These are phyloP conservation scores for Coemansia guatemalensis DNA, from an alignment of 192 early-diverging fungal species.

Conservation along the genomic window DNA sequence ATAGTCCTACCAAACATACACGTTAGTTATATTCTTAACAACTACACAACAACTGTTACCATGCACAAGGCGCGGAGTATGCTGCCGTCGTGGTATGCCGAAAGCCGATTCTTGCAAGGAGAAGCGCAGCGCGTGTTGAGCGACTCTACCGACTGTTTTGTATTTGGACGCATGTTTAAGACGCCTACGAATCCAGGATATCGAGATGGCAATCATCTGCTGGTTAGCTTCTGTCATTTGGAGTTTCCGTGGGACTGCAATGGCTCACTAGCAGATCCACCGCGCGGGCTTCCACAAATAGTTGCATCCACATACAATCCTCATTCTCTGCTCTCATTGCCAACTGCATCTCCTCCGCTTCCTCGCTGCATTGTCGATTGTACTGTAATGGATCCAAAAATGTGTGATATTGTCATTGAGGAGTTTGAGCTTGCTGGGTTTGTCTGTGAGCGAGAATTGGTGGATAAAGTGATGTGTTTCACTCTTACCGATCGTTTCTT, in stretches of 20 bases:
- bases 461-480: conserved; percentile 20
- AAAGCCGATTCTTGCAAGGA: conserved; percentile 24
- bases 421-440: conserved; percentile 16
- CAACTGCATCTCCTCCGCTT: neutral
- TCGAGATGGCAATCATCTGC: conserved; percentile 31
- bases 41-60: no score
- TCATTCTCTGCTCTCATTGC: no score
- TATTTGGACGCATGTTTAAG: conserved; percentile 29
- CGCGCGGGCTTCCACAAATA: conserved; percentile 17
- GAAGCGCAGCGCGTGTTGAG: conserved; percentile 9
- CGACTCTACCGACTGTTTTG: conserved; percentile 22
- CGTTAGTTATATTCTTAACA: no score
- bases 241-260: conserved; percentile 40
- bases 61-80: conserved; percentile 13
- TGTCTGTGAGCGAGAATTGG: conserved; percentile 10
- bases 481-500: neutral
- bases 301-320: neutral
- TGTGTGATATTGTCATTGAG: neutral
- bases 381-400: conserved; percentile 11
- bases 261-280: conserved; percentile 26
- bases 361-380: conserved; percentile 28
- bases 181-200: conserved; percentile 23
- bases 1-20: neutral
- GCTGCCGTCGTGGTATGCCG: conserved; percentile 34
- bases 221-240: conserved; percentile 31